Evolutionary conservation across 768 basidiomycete species (phyloP).

Genomic region (Amanita molliuscula): DNA sequence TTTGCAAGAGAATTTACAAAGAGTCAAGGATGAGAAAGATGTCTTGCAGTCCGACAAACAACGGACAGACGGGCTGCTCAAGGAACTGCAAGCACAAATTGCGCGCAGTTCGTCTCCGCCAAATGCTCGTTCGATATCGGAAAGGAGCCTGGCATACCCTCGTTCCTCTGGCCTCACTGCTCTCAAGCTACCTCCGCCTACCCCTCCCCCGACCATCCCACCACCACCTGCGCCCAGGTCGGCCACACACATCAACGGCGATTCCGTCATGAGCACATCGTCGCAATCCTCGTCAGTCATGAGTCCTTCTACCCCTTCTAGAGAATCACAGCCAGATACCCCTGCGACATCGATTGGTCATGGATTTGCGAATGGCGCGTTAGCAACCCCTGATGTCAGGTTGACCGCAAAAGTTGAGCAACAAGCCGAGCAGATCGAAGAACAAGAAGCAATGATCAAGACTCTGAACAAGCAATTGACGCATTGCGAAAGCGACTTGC

Average conservation of each 20-base stretch:
- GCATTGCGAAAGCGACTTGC: constrained; percentile 88
- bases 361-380: constrained; percentile 28
- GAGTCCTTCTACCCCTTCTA: constrained; percentile 46
- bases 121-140: constrained; percentile 35
- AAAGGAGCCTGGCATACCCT: constrained; percentile 43
- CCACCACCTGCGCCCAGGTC: constrained; percentile 69
- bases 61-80: constrained; percentile 56
- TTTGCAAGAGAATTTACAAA: constrained; percentile 67
- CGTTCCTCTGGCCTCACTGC: constrained; percentile 53
- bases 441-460: constrained; percentile 87
- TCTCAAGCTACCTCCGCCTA: constrained; percentile 77
- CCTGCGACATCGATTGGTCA: constrained; percentile 51
- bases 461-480: constrained; percentile 87
- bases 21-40: constrained; percentile 77
- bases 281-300: constrained; percentile 47
- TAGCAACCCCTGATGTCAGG: constrained; percentile 42
- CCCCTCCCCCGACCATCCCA: constrained; percentile 80
- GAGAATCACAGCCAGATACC: constrained; percentile 63
- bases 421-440: constrained; percentile 65
- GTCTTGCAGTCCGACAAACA: constrained; percentile 60
- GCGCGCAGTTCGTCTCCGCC: constrained; percentile 51
- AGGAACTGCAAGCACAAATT: constrained; percentile 71
- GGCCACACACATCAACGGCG: constrained; percentile 30
- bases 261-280: constrained; percentile 46
- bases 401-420: constrained; percentile 51